phyloP scores from a whole-genome alignment of 176 grass and related monocot species.

The Themeda triandra region DNA sequence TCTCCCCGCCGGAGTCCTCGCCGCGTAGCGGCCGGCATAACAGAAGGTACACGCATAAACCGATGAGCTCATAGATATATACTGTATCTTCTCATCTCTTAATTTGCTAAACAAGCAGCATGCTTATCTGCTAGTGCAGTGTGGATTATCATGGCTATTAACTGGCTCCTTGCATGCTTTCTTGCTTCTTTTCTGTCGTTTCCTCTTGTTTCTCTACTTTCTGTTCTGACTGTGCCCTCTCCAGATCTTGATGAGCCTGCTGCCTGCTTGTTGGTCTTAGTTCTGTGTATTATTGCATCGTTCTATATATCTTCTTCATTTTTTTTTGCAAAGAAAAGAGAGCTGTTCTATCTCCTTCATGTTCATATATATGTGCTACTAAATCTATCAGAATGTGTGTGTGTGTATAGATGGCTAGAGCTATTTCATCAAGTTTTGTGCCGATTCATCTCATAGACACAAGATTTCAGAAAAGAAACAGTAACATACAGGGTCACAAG shows the following conservation, averaged over 20 bases:
- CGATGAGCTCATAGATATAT: neutral
- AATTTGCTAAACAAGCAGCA: neutral
- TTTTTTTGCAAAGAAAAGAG: too few relatives aligned
- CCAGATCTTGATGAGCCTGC: conserved; percentile 17
- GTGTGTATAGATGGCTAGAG: neutral
- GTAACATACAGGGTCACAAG: neutral
- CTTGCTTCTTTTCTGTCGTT: neutral
- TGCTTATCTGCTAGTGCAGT: neutral
- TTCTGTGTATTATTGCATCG: neutral
- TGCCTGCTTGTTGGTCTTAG: neutral
- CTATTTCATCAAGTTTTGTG: neutral
- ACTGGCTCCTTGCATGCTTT: neutral
- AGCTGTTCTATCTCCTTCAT: neutral
- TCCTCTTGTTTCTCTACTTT: neutral
- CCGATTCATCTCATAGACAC: neutral
- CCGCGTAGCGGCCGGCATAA: conserved; percentile 32
- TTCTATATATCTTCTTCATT: too few relatives aligned
- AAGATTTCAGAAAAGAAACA: conserved; percentile 20
- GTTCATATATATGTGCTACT: neutral
- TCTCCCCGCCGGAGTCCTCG: conserved; percentile 29
- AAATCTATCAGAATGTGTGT: conserved; percentile 4
- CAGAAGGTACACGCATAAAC: conserved; percentile 32
- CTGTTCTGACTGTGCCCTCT: neutral
- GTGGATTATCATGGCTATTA: neutral
- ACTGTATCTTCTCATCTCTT: neutral